Evolutionary conservation across 306 rosid genomes (phyloP).

Genomic region (Cicer judaicum): DNA sequence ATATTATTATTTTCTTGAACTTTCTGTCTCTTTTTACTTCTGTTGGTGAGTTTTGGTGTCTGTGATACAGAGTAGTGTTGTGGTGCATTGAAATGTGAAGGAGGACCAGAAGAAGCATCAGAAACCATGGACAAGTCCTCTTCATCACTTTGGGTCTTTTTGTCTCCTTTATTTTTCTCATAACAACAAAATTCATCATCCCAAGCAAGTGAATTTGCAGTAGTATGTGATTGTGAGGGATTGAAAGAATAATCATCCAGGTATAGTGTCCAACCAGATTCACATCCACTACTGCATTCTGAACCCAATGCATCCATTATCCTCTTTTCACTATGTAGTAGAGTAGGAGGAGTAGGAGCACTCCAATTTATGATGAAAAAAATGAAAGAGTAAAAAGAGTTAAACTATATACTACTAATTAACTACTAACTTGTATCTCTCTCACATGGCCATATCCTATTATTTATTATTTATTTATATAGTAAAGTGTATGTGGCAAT

Average conservation of each 20-base stretch:
- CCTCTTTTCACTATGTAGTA: constrained; percentile 1
- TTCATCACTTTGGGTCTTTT: constrained; percentile 41
- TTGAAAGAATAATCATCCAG: constrained; percentile 72
- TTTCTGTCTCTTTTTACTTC: constrained; percentile 62
- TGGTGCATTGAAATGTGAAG: constrained; percentile 54
- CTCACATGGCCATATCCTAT: constrained; percentile 24
- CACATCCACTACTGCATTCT: constrained; percentile 87
- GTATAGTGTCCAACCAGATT: constrained; percentile 98
- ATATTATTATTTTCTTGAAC: constrained; percentile 40
- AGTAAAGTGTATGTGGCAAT: constrained; percentile 27
- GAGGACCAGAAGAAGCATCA: constrained; percentile 99
- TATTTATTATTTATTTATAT: not conserved
- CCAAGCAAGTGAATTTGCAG: no score
- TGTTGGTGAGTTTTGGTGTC: constrained; percentile 43
- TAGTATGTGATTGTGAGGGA: constrained; percentile 26
- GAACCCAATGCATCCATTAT: constrained; percentile 67
- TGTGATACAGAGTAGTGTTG: constrained; percentile 50
- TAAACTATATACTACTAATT: not conserved
- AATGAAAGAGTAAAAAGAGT: constrained; percentile 35
- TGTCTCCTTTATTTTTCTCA: not conserved
- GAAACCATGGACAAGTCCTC: constrained; percentile 94
- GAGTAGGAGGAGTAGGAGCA: not conserved
- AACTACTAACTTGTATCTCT: constrained; percentile 11
- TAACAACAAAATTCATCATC: not conserved
- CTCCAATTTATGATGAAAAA: constrained; percentile 45